phyloP scores from a whole-genome alignment of 345 rosid genomes.

The Ceriops decandra region DNA sequence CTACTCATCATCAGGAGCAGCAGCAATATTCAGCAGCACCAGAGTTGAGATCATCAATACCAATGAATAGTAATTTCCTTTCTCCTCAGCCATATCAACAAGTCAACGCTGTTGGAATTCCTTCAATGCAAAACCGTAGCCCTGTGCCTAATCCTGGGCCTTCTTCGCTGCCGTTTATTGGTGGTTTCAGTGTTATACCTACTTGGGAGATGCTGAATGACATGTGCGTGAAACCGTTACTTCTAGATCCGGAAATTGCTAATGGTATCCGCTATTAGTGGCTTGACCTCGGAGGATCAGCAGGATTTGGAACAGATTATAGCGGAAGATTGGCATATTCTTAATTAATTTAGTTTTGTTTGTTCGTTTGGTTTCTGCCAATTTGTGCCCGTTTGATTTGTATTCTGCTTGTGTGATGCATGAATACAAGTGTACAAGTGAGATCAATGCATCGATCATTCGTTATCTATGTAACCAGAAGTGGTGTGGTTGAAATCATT shows the following conservation, averaged over 20 bases:
- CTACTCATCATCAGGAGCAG: neutral
- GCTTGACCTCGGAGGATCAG: neutral
- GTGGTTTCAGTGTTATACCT: neutral
- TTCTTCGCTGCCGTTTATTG: neutral
- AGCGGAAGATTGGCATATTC: neutral
- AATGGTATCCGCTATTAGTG: neutral
- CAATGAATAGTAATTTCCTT: neutral
- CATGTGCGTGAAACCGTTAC: neutral
- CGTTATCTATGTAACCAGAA: too few relatives aligned
- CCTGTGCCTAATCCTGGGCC: neutral
- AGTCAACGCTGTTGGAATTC: neutral
- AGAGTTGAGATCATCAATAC: neutral
- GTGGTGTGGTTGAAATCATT: too few relatives aligned
- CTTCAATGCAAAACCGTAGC: neutral
- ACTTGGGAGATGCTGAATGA: neutral
- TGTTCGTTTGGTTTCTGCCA: neutral
- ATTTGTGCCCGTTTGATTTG: too few relatives aligned
- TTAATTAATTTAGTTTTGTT: too few relatives aligned
- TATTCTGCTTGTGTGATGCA: too few relatives aligned
- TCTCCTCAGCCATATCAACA: neutral
- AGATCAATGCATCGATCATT: too few relatives aligned
- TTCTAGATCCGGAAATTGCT: too few relatives aligned
- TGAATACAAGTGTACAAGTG: too few relatives aligned
- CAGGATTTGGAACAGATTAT: neutral
- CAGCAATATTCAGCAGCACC: conserved; percentile 7